Evolutionary conservation across 1,284 basidiomycete species (phyloP), one percentile per base, ranked within the genome.

Genomic region (Irpex lacteus): DNA sequence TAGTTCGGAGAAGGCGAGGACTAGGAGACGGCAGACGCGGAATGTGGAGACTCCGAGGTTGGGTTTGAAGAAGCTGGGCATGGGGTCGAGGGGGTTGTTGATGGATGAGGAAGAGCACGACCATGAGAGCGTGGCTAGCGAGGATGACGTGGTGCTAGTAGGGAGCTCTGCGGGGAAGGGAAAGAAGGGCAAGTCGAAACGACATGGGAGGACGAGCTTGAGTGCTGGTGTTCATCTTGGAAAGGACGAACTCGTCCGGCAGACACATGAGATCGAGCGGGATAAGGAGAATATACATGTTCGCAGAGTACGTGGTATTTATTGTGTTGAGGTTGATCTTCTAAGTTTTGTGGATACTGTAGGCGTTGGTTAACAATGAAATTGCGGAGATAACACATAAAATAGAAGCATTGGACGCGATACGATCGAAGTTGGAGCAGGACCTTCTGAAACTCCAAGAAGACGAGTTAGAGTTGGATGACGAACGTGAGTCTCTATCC

Each of bases 381-480:
- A 94, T 98, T 68, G 77, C 82, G 53, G 94, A 97, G 73, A 92
- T 98, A 13, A 89, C 92, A 11, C 80, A 85, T 69, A 98, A 97
- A 81, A 98, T 98, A 60, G 88, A 91, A 64, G 87, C 90, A 19
- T 80, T 99, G 55, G 94, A 96, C 70, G 83, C 81, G 32, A 93
- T 98, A 66, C 85, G 95, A 65, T 81, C 86, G 5, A 90, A 90
- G 66, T 81, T 99, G 19, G 91, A 96, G 73, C 83, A 89, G 57
- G 91, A 95, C 72, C 81, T 99, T 26, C 77, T 99, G 47, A 91
- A 87, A 70, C 76, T 98, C 61, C 93, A 96, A 65, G 98, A 99
- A 73, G 96, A 98, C 69, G 96, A 98, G 70, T 81, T 99, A 37
- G 97, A 98, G 74, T 80, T 99, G 37, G 94, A 98, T 71, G 97